Evolutionary conservation across 176 grass and related monocot genomes (phyloP).

Genomic region (Musa schizocarpa): DNA sequence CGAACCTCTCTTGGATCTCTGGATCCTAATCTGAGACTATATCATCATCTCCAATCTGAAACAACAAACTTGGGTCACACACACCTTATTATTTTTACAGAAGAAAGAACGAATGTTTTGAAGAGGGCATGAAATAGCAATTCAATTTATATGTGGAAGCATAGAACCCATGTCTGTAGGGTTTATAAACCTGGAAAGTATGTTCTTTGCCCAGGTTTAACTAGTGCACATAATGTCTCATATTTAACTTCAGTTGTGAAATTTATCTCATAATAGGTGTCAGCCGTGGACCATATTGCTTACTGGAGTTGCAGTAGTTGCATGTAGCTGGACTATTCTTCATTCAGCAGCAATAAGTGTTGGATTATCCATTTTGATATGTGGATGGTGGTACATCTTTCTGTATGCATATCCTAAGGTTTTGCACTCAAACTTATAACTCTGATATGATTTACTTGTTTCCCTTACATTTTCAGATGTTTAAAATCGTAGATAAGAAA

Average conservation of each 20-base stretch:
- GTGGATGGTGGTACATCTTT: slow-evolving; percentile 97
- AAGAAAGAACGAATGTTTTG: no score
- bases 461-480: no score
- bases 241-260: background rate
- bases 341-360: slow-evolving; percentile 53
- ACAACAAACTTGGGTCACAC: no score
- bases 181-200: no score
- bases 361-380: slow-evolving; percentile 53
- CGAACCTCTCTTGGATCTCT: no score
- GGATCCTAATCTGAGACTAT: no score
- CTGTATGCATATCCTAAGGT: slow-evolving; percentile 94
- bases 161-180: no score
- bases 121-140: no score
- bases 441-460: background rate
- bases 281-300: slow-evolving; percentile 97
- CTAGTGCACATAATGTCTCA: background rate
- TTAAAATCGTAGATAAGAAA: no score
- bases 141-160: no score
- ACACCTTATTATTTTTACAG: no score
- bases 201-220: background rate
- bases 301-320: slow-evolving; percentile 40
- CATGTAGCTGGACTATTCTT: slow-evolving; percentile 63
- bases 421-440: slow-evolving; percentile 8
- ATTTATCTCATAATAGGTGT: slow-evolving; percentile 43
- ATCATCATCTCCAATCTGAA: no score